A percentile compares a stretch with the other conserved stretches of the same genome.
These are phyloP conservation scores for Fusarium pseudograminearum DNA, from an alignment of 2,329 filamentous ascomycete species.

Conservation along the genomic window DNA sequence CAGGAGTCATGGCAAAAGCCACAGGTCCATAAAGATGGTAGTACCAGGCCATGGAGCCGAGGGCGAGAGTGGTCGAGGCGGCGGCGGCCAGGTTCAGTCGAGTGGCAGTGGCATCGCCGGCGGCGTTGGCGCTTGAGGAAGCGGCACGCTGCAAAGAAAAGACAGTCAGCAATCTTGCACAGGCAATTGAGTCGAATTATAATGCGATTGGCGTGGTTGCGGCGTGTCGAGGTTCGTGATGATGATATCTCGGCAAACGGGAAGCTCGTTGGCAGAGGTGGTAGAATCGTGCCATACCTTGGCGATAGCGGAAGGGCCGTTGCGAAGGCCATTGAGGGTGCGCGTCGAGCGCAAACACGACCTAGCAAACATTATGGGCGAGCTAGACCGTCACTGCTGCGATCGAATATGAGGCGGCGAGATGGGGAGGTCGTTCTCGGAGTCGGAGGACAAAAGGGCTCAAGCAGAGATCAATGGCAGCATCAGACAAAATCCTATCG, in stretches of 20 bases:
- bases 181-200: slow-evolving; percentile 32
- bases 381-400: slow-evolving; percentile 56
- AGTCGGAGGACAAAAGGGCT: slow-evolving; percentile 56
- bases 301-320: slow-evolving; percentile 76
- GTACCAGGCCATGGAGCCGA: slow-evolving; percentile 95
- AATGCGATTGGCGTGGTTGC: slow-evolving; percentile 49
- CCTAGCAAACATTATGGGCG: slow-evolving; percentile 89
- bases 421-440: slow-evolving; percentile 54
- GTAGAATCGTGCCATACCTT: slow-evolving; percentile 73
- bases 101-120: slow-evolving; percentile 77
- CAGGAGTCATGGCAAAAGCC: slow-evolving; percentile 88
- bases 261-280: slow-evolving; percentile 42
- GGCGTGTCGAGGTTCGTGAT: slow-evolving; percentile 41
- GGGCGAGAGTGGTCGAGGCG: slow-evolving; percentile 86
- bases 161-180: slow-evolving; percentile 55
- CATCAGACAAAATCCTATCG: slow-evolving; percentile 56
- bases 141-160: slow-evolving; percentile 66
- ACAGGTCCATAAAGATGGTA: slow-evolving; percentile 94
- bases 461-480: slow-evolving; percentile 54
- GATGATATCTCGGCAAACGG: slow-evolving; percentile 54
- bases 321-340: slow-evolving; percentile 82
- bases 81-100: slow-evolving; percentile 88
- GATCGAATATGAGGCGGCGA: slow-evolving; percentile 53
- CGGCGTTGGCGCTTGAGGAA: slow-evolving; percentile 80
- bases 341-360: slow-evolving; percentile 90